A percentile compares a stretch with the other conserved stretches of the same genome.
Conservation (phyloP, 1,284 basidiomycete species). For the Ustilago curta region DNA sequence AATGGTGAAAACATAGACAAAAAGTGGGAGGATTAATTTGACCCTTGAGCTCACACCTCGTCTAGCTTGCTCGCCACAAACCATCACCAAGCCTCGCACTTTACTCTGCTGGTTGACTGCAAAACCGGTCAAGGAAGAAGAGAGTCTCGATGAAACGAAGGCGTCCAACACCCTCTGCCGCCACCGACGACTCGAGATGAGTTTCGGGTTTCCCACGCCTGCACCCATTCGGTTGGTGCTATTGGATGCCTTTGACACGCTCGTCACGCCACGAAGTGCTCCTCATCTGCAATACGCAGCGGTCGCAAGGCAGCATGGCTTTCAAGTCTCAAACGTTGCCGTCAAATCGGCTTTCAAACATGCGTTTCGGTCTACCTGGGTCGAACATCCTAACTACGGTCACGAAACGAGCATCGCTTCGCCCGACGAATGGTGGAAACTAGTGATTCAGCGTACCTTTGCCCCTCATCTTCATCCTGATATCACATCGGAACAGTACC, state of each 20-base stretch:
- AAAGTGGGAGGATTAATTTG: no score
- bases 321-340: slow-evolving; percentile 23
- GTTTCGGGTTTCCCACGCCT: slow-evolving; percentile 7
- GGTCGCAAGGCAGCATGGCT: slow-evolving; percentile 26
- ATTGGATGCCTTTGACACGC: slow-evolving; percentile 59
- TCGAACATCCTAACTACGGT: slow-evolving; percentile 51
- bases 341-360: slow-evolving; percentile 44
- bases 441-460: slow-evolving; percentile 52
- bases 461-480: slow-evolving; percentile 14
- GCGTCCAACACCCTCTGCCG: not conserved
- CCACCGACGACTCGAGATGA: slow-evolving; percentile 7
- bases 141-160: not conserved
- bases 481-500: slow-evolving; percentile 12
- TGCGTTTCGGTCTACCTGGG: slow-evolving; percentile 37
- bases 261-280: slow-evolving; percentile 39
- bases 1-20: no score
- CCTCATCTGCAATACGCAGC: slow-evolving; percentile 53
- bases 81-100: no score
- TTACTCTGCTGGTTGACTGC: no score
- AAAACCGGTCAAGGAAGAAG: not conserved
- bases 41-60: no score
- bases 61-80: no score
- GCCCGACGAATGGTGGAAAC: slow-evolving; percentile 54
- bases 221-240: slow-evolving; percentile 44
- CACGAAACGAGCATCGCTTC: slow-evolving; percentile 32